These are phyloP conservation scores for Artemisia tridentata DNA, from an alignment of 129 eudicot genomes.

Conservation along the genomic window DNA sequence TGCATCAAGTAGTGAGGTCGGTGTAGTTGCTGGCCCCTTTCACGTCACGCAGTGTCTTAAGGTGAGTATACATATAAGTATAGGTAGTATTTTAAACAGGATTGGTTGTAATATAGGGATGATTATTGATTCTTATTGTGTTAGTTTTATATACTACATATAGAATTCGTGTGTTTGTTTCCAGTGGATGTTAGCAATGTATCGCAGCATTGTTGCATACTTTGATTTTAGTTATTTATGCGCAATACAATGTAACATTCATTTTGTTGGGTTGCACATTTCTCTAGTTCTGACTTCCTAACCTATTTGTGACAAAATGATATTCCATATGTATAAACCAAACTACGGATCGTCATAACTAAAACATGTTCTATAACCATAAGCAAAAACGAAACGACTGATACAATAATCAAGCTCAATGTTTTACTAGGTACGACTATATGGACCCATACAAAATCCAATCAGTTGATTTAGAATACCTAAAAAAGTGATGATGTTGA, in stretches of 20 bases:
- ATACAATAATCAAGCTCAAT: too few relatives aligned
- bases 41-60: constrained; percentile 15
- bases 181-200: background rate
- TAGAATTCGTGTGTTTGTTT: constrained; percentile 13
- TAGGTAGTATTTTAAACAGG: constrained; percentile 22
- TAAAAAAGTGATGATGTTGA: too few relatives aligned
- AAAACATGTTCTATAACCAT: too few relatives aligned
- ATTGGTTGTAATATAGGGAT: constrained; percentile 32
- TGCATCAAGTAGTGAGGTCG: constrained; percentile 61
- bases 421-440: too few relatives aligned
- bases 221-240: constrained; percentile 8
- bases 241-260: constrained; percentile 19
- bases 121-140: constrained; percentile 26
- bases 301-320: background rate
- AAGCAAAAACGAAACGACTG: too few relatives aligned
- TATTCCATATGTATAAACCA: background rate
- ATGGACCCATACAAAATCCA: too few relatives aligned
- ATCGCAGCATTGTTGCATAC: constrained; percentile 2
- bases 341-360: background rate
- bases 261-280: background rate
- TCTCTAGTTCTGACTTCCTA: background rate
- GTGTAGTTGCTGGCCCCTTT: constrained; percentile 56
- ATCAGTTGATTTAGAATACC: too few relatives aligned
- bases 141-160: constrained; percentile 17
- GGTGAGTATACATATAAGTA: constrained; percentile 26